Percentiles rank a stretch among this genome's conserved stretches.
These are phyloP conservation scores for Discostella stelligeroides DNA, from an alignment of 108 stramenopile genomes.

Conservation along the genomic window DNA sequence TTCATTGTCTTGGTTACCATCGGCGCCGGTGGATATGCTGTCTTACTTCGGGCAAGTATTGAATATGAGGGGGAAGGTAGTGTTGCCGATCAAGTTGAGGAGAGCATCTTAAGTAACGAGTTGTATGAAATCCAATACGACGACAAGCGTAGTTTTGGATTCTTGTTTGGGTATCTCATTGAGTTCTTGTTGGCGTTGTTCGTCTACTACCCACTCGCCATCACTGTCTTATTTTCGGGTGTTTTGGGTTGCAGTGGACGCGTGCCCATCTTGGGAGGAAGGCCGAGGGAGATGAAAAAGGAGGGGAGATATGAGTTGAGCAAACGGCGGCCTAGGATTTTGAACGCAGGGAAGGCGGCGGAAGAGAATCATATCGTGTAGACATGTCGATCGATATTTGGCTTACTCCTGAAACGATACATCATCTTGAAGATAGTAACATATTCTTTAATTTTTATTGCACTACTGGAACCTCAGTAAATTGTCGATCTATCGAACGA, in stretches of 20 bases:
- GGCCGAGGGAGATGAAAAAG: conserved; percentile 50
- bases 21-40: conserved; percentile 39
- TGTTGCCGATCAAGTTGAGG: conserved; percentile 30
- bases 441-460: too few relatives aligned
- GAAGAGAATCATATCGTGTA: conserved; percentile 1
- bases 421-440: too few relatives aligned
- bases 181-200: conserved; percentile 54
- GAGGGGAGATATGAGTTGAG: conserved; percentile 32
- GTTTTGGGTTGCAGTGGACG: conserved; percentile 55
- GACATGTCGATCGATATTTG: conserved; percentile 12
- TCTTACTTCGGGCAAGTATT: conserved; percentile 43
- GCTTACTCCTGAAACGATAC: too few relatives aligned
- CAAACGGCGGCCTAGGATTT: conserved; percentile 21
- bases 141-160: conserved; percentile 45
- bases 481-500: not conserved
- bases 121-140: conserved; percentile 37
- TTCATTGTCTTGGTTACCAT: conserved; percentile 42
- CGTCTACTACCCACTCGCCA: conserved; percentile 51
- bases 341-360: conserved; percentile 5
- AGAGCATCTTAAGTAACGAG: conserved; percentile 40
- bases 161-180: conserved; percentile 50
- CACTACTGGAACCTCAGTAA: too few relatives aligned
- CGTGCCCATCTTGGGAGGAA: conserved; percentile 53
- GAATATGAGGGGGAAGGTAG: conserved; percentile 42
- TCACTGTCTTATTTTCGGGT: conserved; percentile 55